phyloP scores from a whole-genome alignment of 345 rosid species.

The Nasturtium officinale region DNA sequence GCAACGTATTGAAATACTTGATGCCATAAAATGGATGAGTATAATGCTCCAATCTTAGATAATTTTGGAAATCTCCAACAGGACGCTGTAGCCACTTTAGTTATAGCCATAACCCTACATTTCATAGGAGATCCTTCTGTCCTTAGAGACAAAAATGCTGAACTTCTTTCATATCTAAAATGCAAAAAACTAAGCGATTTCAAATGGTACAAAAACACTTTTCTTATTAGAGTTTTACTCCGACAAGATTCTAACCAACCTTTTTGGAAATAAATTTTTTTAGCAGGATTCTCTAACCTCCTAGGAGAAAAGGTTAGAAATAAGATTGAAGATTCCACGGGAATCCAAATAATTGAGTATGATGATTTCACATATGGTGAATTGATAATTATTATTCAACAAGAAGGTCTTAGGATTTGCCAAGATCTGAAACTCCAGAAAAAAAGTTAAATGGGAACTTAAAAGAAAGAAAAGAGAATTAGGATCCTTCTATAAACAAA shows the following conservation, averaged over 20 bases:
- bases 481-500: not conserved
- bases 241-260: not conserved
- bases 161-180: not conserved
- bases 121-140: not conserved
- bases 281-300: not conserved
- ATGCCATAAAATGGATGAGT: not conserved
- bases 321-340: too few species aligned
- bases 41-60: not conserved
- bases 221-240: not conserved
- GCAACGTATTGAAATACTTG: not conserved
- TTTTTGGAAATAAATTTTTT: not conserved
- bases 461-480: not conserved
- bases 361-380: too few species aligned
- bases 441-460: not conserved
- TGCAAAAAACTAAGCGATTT: not conserved
- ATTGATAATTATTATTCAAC: too few species aligned
- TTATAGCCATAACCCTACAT: not conserved
- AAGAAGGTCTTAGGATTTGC: not conserved
- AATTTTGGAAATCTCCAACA: not conserved
- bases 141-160: not conserved
- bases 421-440: not conserved
- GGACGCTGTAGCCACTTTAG: not conserved
- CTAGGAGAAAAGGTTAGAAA: not conserved
- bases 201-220: constrained; percentile 1
- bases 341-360: too few species aligned